Base-by-base conservation (phyloP, 441 rosid species). In the Flueggea neowawraea region DNA sequence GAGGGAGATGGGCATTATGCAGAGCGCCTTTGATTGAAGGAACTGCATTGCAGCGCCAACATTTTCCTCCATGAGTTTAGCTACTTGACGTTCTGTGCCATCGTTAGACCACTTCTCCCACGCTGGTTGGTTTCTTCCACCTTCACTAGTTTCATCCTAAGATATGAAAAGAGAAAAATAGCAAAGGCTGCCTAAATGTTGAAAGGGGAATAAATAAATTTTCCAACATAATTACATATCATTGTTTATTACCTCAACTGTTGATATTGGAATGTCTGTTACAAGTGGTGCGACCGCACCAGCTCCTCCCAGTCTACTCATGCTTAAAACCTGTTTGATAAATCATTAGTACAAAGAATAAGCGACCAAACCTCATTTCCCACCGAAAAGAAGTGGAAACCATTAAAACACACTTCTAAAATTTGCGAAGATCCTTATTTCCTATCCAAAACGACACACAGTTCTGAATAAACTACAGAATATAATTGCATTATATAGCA, bases 221-320 rank as follows among this genome's bases (percentile, higher is more conserved):
- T 52, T 60, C 16, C 56, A 11, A 58, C 43, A 31, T 6, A 41
- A 16, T 52, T 45, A 66, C 47, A 6, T 22, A 36, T 52, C 12
- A 28, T 50, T 57, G 10, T 32, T 57, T 68, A 69, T 66, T 82
- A 92, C 98, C 96, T 95, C 96, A 52, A 90, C 81, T 60, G 98
- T 86, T 62, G 96, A 82, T 60, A 90, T 76, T 65, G 99, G 98
- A 68, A 88, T 81, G 69, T 92, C 96, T 14, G 96, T 86, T 61
- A 95, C 98, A 59, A 95, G 97, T 68, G 97, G 98, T 54, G 97
- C 99, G 65, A 95, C 99, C 0, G 99, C 99, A 56, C 97, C 97
- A 62, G 99, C 94, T 63, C 82, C 98, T 12, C 99, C 99, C 82
- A 92, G 75, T 75, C 97, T 84, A 76, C 99, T 91, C 96, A 95